Percentiles rank a stretch among this genome's conserved stretches.
Conservation (phyloP, 2,329 filamentous ascomycete genomes). For the Botryosphaeria agaves region DNA sequence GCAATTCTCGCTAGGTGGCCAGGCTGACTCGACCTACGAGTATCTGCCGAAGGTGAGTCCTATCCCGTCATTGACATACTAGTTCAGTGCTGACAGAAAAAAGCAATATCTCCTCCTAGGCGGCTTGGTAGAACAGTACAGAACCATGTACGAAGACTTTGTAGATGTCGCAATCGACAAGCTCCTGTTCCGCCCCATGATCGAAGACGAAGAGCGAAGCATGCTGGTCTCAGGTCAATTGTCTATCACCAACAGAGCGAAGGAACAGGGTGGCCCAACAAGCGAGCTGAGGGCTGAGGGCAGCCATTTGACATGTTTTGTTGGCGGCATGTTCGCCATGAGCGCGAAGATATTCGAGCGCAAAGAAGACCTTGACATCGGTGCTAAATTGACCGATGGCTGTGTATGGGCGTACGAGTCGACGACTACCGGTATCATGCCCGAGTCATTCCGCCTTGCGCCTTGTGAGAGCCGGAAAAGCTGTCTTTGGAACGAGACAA, state of each 20-base stretch:
- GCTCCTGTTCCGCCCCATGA: constrained; percentile 64
- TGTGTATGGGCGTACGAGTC: constrained; percentile 38
- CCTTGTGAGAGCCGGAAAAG: constrained; percentile 22
- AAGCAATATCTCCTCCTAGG: constrained; percentile 55
- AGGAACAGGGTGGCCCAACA: no score
- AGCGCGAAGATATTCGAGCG: constrained; percentile 34
- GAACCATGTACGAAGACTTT: constrained; percentile 50
- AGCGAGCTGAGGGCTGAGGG: constrained; percentile 24
- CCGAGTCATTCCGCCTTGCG: constrained; percentile 27
- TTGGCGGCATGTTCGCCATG: constrained; percentile 37
- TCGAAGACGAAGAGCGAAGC: constrained; percentile 44
- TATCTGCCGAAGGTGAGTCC: constrained; percentile 36
- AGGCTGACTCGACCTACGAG: constrained; percentile 40
- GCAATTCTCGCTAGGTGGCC: constrained; percentile 35
- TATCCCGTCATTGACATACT: not conserved
- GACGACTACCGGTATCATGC: constrained; percentile 35
- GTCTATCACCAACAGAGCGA: no score
- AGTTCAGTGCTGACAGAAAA: not conserved
- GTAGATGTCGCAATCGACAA: constrained; percentile 52
- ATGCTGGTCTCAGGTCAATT: constrained; percentile 55
- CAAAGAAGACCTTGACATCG: constrained; percentile 30
- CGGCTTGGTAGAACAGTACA: constrained; percentile 55
- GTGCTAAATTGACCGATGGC: constrained; percentile 32
- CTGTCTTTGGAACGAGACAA: constrained; percentile 25
- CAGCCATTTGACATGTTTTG: constrained; percentile 36